A percentile compares a stretch with the other conserved stretches of the same genome.
Evolutionary conservation across 257 asterid species (phyloP).

Genomic region (Nicotiana obtusifolia): DNA sequence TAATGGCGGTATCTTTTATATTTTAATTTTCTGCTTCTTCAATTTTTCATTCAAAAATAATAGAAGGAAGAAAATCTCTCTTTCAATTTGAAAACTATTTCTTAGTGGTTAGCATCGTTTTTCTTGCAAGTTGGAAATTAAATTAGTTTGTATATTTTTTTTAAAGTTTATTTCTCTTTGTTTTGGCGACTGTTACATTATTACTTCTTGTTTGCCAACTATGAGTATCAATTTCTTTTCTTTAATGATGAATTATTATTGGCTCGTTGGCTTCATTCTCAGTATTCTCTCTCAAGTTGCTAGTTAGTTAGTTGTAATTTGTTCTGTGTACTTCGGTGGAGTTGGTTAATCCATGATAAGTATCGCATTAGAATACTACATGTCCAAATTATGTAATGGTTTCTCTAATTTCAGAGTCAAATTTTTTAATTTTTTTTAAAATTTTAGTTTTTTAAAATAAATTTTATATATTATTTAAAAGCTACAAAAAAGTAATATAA

Average conservation of each 20-base stretch:
- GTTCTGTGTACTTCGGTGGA: not conserved
- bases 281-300: not conserved
- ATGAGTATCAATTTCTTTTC: not conserved
- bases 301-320: not conserved
- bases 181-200: not conserved
- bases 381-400: too few species aligned
- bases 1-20: not conserved
- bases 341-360: not conserved
- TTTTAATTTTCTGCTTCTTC: not conserved
- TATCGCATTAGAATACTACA: not conserved
- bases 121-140: not conserved
- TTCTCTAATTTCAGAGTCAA: too few species aligned
- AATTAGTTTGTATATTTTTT: not conserved
- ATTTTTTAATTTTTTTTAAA: too few species aligned
- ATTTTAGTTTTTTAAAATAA: too few species aligned
- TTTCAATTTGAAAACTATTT: not conserved
- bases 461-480: too few species aligned
- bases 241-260: not conserved
- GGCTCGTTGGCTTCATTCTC: not conserved
- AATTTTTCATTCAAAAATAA: not conserved
- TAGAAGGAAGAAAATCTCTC: not conserved
- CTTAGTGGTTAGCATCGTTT: not conserved
- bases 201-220: conserved; percentile 4
- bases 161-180: not conserved
- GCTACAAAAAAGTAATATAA: too few species aligned